Base-by-base conservation (phyloP, 202 grass and related monocot genomes). In the Zoysia matrella region DNA sequence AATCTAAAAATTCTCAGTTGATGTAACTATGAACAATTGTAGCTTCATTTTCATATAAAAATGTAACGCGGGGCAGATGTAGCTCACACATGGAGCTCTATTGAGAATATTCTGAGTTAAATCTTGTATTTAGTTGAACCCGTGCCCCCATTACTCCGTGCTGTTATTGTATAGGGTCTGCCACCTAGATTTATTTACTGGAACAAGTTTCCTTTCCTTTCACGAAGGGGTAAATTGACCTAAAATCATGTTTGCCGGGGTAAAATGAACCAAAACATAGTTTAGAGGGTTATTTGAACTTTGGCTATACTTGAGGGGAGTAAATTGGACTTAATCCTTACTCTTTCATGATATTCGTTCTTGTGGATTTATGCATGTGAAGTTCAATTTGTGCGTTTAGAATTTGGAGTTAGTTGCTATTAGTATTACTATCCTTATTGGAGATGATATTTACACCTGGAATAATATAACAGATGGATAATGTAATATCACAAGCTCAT, bases 401-500 rank as follows among this genome's bases (percentile, higher is more conserved):
- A 50, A 41, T 2, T 2, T 71, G 6, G 11, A 64, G 36, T 65
- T 56, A 15, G 11, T 55, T 11, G 3, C 12, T 48, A 9, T 72
- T 18, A 14, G 44, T 66, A 58, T 50, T 15, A 57, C 73, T 79
- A 47, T 15, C 49, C 13, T 55, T 14, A 72, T 49, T 5, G 9
- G 8, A 46, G 47, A 67, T 0, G 15, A 51, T 60, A 42, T 60
- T 83, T 69, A 62, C 14, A 11, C 60, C 30, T 62, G 46, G 66
- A 64, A 73, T 69, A 41, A 67, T 47, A 44, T 67, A 76, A 44
- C 78, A 91, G 88, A 90, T 92, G 85, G 92, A 95, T 86, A 89
- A 72, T 82, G 89, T 95, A 67, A 92, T 95, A 77, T 92, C 89
- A 51, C 89, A 95, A 73, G 89, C 89, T 66, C 85, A 95, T 84